Percentiles rank a stretch among this genome's conserved stretches.
Evolutionary conservation across 1,139 yeast genomes (phyloP).

Genomic region (Magnusiomyces fungicola): DNA sequence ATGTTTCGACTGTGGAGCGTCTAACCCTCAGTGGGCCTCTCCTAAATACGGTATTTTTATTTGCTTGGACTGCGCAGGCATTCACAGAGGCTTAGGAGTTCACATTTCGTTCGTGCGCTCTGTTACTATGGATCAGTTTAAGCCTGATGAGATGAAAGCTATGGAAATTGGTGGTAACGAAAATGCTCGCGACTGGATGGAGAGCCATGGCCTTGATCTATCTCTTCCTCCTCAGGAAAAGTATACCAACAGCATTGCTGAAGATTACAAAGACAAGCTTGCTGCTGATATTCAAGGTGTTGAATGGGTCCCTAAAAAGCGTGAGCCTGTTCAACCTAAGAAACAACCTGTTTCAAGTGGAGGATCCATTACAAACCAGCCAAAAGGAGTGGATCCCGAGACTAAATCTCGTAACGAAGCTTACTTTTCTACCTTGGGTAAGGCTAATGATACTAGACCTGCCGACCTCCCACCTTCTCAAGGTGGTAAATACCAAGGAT

Average conservation of each 20-base stretch:
- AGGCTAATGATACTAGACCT: constrained; percentile 64
- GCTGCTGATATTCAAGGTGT: constrained; percentile 69
- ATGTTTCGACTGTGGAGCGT: constrained; percentile 90
- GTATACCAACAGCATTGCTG: constrained; percentile 87
- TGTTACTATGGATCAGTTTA: constrained; percentile 89
- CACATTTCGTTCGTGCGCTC: constrained; percentile 94
- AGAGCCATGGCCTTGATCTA: constrained; percentile 64
- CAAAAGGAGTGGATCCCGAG: constrained; percentile 24
- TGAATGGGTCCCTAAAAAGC: constrained; percentile 62
- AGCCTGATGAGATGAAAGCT: constrained; percentile 75
- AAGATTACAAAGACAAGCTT: constrained; percentile 79
- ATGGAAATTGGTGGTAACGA: constrained; percentile 93
- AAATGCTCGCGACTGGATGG: constrained; percentile 71
- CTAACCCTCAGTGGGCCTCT: constrained; percentile 97
- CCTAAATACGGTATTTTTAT: constrained; percentile 92
- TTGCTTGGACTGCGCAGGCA: constrained; percentile 94
- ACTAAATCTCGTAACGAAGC: constrained; percentile 65
- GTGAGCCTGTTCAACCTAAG: constrained; percentile 36
- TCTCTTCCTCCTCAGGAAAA: constrained; percentile 60
- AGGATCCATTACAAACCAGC: constrained; percentile 19
- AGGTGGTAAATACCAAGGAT: constrained; percentile 89
- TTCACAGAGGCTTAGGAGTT: constrained; percentile 92
- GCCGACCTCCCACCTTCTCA: constrained; percentile 82
- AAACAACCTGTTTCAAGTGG: not conserved
- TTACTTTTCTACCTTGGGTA: constrained; percentile 75